Evolutionary conservation across 176 grass and related monocot species (phyloP).

Genomic region (Carex scoparia): DNA sequence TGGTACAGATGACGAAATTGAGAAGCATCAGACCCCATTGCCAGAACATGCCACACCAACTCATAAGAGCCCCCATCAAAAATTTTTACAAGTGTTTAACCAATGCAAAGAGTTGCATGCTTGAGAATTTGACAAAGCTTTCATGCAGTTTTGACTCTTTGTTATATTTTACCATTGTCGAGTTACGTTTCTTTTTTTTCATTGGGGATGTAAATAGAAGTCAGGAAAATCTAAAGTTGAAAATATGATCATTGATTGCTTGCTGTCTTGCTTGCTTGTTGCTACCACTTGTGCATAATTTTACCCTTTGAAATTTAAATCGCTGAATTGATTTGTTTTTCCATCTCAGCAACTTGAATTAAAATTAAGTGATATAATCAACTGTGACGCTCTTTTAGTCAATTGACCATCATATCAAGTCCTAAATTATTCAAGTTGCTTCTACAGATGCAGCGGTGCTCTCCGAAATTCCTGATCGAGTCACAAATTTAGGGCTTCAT

Average conservation of each 20-base stretch:
- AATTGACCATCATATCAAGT: background rate
- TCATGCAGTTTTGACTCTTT: background rate
- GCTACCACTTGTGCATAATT: background rate
- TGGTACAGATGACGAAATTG: background rate
- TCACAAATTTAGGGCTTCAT: background rate
- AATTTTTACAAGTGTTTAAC: conserved; percentile 14
- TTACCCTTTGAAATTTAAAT: background rate
- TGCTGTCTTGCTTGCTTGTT: background rate
- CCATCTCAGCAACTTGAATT: background rate
- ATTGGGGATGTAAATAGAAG: conserved; percentile 17
- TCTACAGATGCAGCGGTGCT: background rate
- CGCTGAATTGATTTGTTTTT: background rate
- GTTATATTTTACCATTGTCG: background rate
- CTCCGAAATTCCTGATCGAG: background rate
- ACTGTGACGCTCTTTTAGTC: background rate
- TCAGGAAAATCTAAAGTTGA: background rate
- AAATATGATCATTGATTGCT: background rate
- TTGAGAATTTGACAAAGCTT: conserved; percentile 12
- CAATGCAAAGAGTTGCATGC: conserved; percentile 23
- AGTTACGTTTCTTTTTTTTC: background rate
- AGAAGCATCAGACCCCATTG: conserved; percentile 3
- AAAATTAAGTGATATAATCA: background rate
- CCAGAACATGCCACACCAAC: conserved; percentile 6
- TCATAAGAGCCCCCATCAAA: conserved; percentile 19
- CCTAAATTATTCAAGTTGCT: background rate